Evolutionary conservation across 495 filamentous ascomycete species (phyloP).

Genomic region (Xylaria cubensis): DNA sequence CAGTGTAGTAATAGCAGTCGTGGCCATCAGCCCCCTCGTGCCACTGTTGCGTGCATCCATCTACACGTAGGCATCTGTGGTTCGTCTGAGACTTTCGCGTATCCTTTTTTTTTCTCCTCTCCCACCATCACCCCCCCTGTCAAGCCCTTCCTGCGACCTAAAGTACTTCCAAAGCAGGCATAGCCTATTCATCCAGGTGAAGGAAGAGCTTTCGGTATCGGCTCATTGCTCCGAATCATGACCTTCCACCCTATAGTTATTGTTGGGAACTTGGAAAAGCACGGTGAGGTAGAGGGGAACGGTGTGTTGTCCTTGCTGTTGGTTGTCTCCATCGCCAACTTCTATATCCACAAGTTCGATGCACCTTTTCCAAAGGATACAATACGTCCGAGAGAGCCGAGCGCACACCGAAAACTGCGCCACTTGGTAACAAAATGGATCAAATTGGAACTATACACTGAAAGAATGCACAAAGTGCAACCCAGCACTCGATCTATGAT

Average conservation of each 20-base stretch:
- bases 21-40: conserved; percentile 26
- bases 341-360: conserved; percentile 7
- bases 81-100: conserved; percentile 26
- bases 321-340: conserved; percentile 7
- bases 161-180: conserved; percentile 24
- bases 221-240: conserved; percentile 3
- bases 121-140: conserved; percentile 16
- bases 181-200: conserved; percentile 15
- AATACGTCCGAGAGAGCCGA: conserved; percentile 14
- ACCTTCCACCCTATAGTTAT: background rate
- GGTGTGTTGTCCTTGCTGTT: conserved; percentile 19
- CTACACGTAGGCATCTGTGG: conserved; percentile 30
- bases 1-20: conserved; percentile 23
- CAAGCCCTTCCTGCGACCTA: conserved; percentile 23
- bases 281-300: conserved; percentile 9
- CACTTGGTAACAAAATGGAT: background rate
- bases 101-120: conserved; percentile 25
- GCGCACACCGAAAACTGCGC: conserved; percentile 20
- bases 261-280: background rate
- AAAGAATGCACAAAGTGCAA: background rate
- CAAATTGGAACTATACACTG: background rate
- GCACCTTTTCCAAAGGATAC: background rate
- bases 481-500: background rate
- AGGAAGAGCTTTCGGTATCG: background rate
- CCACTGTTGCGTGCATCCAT: conserved; percentile 29